Base-by-base conservation (phyloP, 345 rosid species). In the Eucalyptus polyanthemos region DNA sequence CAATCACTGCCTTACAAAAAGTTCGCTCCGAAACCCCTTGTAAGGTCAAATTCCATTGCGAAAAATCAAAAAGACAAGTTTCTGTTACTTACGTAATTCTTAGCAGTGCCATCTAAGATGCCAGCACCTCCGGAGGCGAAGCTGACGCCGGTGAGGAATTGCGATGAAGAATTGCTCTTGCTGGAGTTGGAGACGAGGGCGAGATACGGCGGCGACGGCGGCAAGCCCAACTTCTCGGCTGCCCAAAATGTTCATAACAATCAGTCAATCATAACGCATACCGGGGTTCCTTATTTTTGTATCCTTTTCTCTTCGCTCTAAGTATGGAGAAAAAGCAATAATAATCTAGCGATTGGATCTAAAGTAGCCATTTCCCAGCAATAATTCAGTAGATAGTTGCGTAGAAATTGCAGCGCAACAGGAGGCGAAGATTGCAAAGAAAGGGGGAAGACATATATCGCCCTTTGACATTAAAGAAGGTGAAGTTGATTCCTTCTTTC, bases 181-280 rank as follows among this genome's bases (percentile, higher is more conserved):
- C 53, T 88, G 69, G 90, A 86, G 50, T 49, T 60, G 31, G 25
- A 47, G 53, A 65, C 44, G 51, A 93, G 76, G 37, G 96, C 92
- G 12, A 95, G 95, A 89, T 94, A 95, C 12, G 98, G 95, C 14
- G 95, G 95, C 4, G 97, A 91, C 56, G 92, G 87, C 5, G 98
- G 95, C 89, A 96, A 86, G 1, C 95, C 95, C 91, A 95, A 40
- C 89, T 95, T 96, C 88, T 94, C 95, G 65, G 96, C 98, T 96
- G 93, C 72, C 25, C 88, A 88, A 65, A 88, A 56, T 29, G 88
- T 22, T 76, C 47, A 76, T 40, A 40, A 40, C 85, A 76, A 40
- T 76, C 47, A 76, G 47, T 76, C 29, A 21, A 40, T 40, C 24
- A 6, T 24, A 4, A 37, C 25, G 81, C 0, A 7, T 19, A 37